Percentiles rank a stretch among this genome's conserved stretches.
phyloP scores from a whole-genome alignment of 2,329 filamentous ascomycete genomes.

The Chaetomiaceae sp. region DNA sequence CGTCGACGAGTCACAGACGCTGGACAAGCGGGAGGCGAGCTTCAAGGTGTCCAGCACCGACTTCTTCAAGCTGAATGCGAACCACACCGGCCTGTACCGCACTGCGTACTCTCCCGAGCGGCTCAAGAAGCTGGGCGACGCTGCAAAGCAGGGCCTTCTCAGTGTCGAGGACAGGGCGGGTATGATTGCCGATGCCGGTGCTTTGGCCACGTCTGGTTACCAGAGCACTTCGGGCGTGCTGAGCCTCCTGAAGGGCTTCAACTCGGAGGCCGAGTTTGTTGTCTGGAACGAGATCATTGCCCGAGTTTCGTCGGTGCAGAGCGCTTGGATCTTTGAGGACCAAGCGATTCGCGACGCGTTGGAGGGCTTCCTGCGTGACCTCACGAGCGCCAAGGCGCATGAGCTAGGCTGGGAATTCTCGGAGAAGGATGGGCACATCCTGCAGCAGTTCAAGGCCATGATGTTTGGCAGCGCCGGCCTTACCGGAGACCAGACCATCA shows the following conservation, averaged over 20 bases:
- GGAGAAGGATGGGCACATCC: conserved; percentile 76
- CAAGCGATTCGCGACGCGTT: conserved; percentile 65
- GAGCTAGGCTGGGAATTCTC: conserved; percentile 84
- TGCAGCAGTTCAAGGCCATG: conserved; percentile 91
- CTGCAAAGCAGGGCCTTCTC: conserved; percentile 73
- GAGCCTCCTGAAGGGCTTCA: conserved; percentile 78
- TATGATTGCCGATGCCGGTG: conserved; percentile 90
- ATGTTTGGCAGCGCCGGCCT: conserved; percentile 81
- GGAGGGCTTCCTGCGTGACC: conserved; percentile 73
- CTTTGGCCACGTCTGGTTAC: conserved; percentile 82
- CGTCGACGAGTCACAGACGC: conserved; percentile 67
- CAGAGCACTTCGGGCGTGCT: conserved; percentile 88
- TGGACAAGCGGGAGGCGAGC: conserved; percentile 63
- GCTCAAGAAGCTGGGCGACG: conserved; percentile 78
- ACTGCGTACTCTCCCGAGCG: conserved; percentile 81
- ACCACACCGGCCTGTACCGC: conserved; percentile 87
- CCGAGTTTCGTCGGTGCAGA: conserved; percentile 70
- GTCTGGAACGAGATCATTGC: conserved; percentile 91
- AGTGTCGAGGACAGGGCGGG: conserved; percentile 87
- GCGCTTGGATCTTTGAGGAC: conserved; percentile 86
- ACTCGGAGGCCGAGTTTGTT: conserved; percentile 78
- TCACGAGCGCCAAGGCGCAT: conserved; percentile 75
- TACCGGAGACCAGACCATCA: conserved; percentile 70
- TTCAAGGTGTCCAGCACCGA: conserved; percentile 74
- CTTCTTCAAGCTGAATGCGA: conserved; percentile 95